Percentiles rank a stretch among this genome's conserved stretches.
Evolutionary conservation across 1,284 basidiomycete species (phyloP).

Genomic region (Trichosporon ovoides): DNA sequence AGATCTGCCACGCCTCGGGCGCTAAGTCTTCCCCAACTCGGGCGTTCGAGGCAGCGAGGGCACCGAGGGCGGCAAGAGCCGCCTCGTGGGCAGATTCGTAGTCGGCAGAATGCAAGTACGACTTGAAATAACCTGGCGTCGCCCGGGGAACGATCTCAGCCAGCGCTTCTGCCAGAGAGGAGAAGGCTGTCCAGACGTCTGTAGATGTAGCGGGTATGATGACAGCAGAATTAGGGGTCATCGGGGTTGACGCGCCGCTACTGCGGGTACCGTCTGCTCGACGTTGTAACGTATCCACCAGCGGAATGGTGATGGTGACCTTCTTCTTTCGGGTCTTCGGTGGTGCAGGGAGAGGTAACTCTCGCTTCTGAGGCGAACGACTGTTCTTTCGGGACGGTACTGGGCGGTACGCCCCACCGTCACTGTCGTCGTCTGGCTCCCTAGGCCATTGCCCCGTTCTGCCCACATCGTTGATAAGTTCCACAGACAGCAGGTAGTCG

Average conservation of each 20-base stretch:
- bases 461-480: slow-evolving; percentile 35
- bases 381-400: neutral
- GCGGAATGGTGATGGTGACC: slow-evolving; percentile 20
- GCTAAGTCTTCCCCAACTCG: neutral
- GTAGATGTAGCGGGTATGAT: slow-evolving; percentile 14
- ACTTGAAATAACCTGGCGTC: slow-evolving; percentile 26
- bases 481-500: slow-evolving; percentile 41
- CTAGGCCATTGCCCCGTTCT: slow-evolving; percentile 33
- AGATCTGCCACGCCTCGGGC: slow-evolving; percentile 16
- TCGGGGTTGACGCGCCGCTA: neutral
- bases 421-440: slow-evolving; percentile 13
- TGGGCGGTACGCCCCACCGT: neutral
- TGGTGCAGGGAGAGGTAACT: neutral
- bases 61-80: slow-evolving; percentile 26
- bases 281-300: slow-evolving; percentile 41
- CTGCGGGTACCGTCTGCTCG: slow-evolving; percentile 1
- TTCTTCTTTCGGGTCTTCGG: slow-evolving; percentile 12
- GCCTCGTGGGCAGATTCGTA: slow-evolving; percentile 36
- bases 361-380: neutral
- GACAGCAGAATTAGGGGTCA: neutral
- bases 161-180: slow-evolving; percentile 37
- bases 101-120: slow-evolving; percentile 35
- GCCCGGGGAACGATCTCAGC: slow-evolving; percentile 27
- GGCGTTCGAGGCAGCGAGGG: slow-evolving; percentile 21
- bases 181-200: slow-evolving; percentile 37